These are phyloP conservation scores for Cyclotella cryptica DNA, from an alignment of 108 stramenopile genomes.

Conservation along the genomic window DNA sequence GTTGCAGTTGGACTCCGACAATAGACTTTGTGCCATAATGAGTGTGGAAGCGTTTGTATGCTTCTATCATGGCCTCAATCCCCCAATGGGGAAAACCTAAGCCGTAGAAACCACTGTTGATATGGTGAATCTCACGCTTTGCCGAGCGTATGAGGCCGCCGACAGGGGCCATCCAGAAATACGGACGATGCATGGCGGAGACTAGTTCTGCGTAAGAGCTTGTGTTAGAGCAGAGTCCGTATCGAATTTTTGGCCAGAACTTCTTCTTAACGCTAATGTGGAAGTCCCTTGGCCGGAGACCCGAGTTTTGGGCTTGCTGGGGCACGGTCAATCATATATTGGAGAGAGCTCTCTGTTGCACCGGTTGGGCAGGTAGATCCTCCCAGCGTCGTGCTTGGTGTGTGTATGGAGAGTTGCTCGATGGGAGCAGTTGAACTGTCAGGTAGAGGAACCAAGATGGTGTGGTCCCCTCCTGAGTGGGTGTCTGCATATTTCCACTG, in stretches of 20 bases:
- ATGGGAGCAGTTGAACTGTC: neutral
- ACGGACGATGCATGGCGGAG: neutral
- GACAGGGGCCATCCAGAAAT: neutral
- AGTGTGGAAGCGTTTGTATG: neutral
- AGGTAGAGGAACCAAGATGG: neutral
- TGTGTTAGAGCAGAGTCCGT: conserved; percentile 5
- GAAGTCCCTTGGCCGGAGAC: neutral
- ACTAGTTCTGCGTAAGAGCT: neutral
- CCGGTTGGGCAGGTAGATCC: conserved; percentile 1
- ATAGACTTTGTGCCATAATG: conserved; percentile 5
- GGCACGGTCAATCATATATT: no score
- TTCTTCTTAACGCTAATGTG: neutral
- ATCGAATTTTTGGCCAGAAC: conserved; percentile 8
- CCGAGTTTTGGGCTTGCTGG: neutral
- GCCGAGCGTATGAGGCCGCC: neutral
- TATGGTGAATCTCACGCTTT: neutral
- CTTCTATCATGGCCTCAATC: neutral
- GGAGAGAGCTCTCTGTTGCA: neutral
- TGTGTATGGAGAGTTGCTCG: neutral
- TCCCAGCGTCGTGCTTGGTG: neutral
- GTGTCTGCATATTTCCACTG: neutral
- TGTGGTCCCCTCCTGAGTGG: neutral
- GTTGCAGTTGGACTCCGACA: conserved; percentile 3
- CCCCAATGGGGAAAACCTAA: neutral
- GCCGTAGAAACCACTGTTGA: neutral